Conservation (phyloP, 768 basidiomycete genomes). For the Kwoniella dendrophila region DNA sequence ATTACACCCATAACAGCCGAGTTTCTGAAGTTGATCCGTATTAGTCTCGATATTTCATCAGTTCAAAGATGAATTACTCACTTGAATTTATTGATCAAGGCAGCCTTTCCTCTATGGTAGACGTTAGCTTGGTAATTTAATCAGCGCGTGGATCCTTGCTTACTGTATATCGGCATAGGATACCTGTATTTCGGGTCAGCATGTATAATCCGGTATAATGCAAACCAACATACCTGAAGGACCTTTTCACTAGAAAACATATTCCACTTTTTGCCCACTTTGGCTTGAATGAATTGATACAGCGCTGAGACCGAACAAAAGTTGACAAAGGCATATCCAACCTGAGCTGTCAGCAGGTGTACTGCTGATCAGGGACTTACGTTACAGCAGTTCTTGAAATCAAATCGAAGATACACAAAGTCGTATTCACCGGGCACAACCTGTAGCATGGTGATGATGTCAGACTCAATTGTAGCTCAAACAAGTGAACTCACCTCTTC, state of each 20-base stretch:
- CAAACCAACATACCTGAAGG: conserved; percentile 41
- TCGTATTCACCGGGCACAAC: conserved; percentile 52
- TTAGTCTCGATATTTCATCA: conserved; percentile 3
- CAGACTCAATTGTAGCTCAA: background rate
- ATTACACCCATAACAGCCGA: conserved; percentile 51
- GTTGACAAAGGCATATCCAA: conserved; percentile 55
- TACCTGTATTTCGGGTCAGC: conserved; percentile 32
- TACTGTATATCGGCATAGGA: conserved; percentile 55
- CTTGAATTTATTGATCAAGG: conserved; percentile 53
- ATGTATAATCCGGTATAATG: background rate
- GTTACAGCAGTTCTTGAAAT: conserved; percentile 55
- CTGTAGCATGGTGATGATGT: conserved; percentile 22
- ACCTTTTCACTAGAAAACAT: conserved; percentile 55
- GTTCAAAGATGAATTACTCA: conserved; percentile 13
- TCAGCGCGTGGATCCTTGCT: conserved; percentile 8
- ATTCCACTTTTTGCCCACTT: conserved; percentile 53
- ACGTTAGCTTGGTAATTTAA: background rate
- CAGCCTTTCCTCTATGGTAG: conserved; percentile 41
- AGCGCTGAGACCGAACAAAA: conserved; percentile 43
- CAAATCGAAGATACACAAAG: conserved; percentile 55
- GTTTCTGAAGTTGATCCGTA: conserved; percentile 31
- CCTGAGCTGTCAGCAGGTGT: conserved; percentile 28
- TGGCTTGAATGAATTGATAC: conserved; percentile 43
- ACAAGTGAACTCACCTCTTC: conserved; percentile 40
- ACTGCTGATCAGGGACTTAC: conserved; percentile 13